Conservation (phyloP, 1,284 basidiomycete species). For the Rhodotorula sp. region DNA sequence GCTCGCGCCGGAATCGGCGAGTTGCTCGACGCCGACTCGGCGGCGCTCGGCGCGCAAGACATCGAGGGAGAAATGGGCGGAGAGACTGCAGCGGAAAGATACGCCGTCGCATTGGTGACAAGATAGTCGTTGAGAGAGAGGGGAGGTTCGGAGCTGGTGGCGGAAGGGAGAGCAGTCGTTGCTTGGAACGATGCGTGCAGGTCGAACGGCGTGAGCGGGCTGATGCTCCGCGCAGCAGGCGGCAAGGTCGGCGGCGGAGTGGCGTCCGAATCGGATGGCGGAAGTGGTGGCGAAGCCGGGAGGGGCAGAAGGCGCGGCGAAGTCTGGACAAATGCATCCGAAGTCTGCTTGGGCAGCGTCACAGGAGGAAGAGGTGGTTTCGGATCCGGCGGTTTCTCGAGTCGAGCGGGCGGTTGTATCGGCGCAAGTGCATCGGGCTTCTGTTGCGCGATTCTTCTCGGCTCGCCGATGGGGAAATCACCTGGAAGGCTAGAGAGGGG, state of each 20-base stretch:
- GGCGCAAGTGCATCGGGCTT: background rate
- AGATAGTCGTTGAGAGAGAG: background rate
- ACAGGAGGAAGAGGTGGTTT: no score
- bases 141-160: background rate
- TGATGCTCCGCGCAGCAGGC: background rate
- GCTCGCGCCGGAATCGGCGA: background rate
- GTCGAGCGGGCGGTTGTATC: no score
- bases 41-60: slow-evolving; percentile 7
- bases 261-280: background rate
- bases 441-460: background rate
- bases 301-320: slow-evolving; percentile 16
- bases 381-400: background rate
- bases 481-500: background rate
- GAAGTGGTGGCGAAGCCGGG: background rate
- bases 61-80: slow-evolving; percentile 11
- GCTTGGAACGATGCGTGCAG: slow-evolving; percentile 35
- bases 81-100: background rate
- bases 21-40: slow-evolving; percentile 11
- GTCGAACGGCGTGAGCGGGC: slow-evolving; percentile 22
- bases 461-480: background rate
- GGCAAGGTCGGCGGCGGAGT: slow-evolving; percentile 5
- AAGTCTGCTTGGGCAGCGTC: background rate
- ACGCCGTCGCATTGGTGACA: background rate
- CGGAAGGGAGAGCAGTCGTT: background rate
- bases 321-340: slow-evolving; percentile 15